Percentiles rank a stretch among this genome's conserved stretches.
Evolutionary conservation across 371 early-diverging fungal genomes (phyloP).

Genomic region (Lichtheimia corymbifera): DNA sequence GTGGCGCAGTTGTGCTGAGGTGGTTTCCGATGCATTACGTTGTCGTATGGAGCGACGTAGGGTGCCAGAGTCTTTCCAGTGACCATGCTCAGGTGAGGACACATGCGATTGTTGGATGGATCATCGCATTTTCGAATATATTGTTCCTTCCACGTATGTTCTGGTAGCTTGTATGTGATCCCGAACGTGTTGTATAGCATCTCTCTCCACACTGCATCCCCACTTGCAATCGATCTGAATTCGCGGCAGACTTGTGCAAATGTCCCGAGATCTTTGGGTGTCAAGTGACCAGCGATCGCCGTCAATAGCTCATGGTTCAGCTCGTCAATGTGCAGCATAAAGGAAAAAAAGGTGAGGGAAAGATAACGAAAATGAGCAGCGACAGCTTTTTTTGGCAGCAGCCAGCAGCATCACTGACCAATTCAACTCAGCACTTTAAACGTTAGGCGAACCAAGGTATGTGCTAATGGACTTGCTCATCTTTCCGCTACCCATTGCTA

Average conservation of each 20-base stretch:
- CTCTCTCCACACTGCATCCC: conserved; percentile 45
- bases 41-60: conserved; percentile 35
- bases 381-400: background rate
- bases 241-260: conserved; percentile 36
- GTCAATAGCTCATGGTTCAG: conserved; percentile 42
- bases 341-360: conserved; percentile 1
- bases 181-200: conserved; percentile 39
- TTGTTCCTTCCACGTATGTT: conserved; percentile 42
- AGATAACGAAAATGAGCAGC: background rate
- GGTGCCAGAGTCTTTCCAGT: conserved; percentile 27
- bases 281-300: conserved; percentile 36
- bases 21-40: conserved; percentile 38
- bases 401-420: no score
- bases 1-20: conserved; percentile 40
- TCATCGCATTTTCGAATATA: conserved; percentile 36
- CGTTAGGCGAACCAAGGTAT: no score
- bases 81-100: conserved; percentile 45
- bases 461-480: no score
- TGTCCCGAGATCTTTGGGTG: conserved; percentile 22
- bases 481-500: no score
- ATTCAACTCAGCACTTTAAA: no score
- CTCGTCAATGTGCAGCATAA: conserved; percentile 11
- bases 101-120: conserved; percentile 36
- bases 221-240: conserved; percentile 30
- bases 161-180: conserved; percentile 41